These are phyloP conservation scores for Colletotrichum horii DNA, from an alignment of 2,329 filamentous ascomycete genomes.

Conservation along the genomic window DNA sequence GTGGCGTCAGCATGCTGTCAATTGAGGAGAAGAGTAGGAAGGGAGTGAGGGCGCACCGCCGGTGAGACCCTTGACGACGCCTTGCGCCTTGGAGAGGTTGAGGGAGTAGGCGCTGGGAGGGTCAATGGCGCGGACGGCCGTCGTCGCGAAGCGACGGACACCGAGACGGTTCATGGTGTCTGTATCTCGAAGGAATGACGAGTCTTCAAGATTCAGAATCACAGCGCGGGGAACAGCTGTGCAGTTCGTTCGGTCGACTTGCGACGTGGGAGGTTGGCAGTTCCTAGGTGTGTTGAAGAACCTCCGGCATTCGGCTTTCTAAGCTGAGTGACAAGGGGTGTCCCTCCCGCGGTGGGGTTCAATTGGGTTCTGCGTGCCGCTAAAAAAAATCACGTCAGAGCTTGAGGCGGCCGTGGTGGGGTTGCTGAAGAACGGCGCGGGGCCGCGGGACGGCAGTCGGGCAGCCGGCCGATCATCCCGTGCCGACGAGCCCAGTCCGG, in stretches of 20 bases:
- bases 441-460: neutral
- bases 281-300: neutral
- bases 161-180: conserved; percentile 71
- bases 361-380: conserved; percentile 14
- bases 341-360: conserved; percentile 5
- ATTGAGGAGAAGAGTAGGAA: neutral
- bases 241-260: neutral
- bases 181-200: neutral
- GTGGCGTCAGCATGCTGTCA: neutral
- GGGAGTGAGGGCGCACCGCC: conserved; percentile 66
- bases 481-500: neutral
- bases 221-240: neutral
- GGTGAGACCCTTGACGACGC: conserved; percentile 77
- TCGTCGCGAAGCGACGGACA: conserved; percentile 70
- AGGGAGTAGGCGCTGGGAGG: conserved; percentile 66
- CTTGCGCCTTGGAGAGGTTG: conserved; percentile 79
- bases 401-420: neutral
- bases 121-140: conserved; percentile 52
- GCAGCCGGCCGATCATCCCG: neutral
- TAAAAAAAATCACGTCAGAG: conserved; percentile 12
- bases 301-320: conserved; percentile 21
- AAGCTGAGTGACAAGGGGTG: neutral
- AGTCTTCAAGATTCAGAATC: neutral
- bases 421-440: neutral
- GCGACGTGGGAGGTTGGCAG: neutral